Percentiles rank a stretch among this genome's conserved stretches.
These are phyloP conservation scores for Urtica urens DNA, from an alignment of 306 rosid genomes.

Conservation along the genomic window DNA sequence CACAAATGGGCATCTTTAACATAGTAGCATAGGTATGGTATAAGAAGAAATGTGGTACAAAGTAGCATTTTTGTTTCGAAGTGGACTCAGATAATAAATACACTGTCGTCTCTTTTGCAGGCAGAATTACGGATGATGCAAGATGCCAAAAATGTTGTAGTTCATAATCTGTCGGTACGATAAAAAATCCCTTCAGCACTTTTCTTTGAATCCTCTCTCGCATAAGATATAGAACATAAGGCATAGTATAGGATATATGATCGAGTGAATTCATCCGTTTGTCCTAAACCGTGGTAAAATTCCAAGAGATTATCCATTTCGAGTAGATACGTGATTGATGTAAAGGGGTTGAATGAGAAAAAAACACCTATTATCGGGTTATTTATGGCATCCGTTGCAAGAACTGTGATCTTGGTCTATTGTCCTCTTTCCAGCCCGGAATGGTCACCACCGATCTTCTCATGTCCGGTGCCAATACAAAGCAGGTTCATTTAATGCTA, in stretches of 20 bases:
- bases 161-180: slow-evolving; percentile 87
- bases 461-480: slow-evolving; percentile 89
- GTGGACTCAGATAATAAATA: neutral
- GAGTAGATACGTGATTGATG: no score
- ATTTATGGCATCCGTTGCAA: no score
- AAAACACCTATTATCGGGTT: no score
- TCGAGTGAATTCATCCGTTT: no score
- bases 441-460: slow-evolving; percentile 99
- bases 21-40: neutral
- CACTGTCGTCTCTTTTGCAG: slow-evolving; percentile 33
- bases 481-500: slow-evolving; percentile 43
- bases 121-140: slow-evolving; percentile 97
- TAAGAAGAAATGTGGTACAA: neutral
- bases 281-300: no score
- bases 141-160: slow-evolving; percentile 66
- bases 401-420: neutral
- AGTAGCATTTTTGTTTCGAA: neutral
- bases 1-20: neutral
- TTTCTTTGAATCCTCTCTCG: neutral
- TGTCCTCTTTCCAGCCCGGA: slow-evolving; percentile 60
- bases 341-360: no score
- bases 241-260: neutral
- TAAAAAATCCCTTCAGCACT: neutral
- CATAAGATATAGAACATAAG: neutral
- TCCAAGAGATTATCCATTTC: no score